Evolutionary conservation across 2,329 filamentous ascomycete species (phyloP).

Genomic region (Beauveria medogensis): DNA sequence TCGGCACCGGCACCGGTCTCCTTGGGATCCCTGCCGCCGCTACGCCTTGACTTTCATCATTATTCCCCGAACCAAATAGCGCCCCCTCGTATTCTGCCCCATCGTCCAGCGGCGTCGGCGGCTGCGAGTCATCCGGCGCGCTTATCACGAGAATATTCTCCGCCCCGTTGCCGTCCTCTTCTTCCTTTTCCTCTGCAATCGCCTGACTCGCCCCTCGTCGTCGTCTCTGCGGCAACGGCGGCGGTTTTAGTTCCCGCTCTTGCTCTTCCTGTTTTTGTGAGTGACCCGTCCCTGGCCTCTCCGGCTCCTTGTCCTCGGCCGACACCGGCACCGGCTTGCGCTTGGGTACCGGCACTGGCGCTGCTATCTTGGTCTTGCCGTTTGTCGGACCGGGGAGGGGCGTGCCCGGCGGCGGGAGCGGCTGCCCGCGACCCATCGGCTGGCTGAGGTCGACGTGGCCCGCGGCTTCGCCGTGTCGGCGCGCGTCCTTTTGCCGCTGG

Average conservation of each 20-base stretch:
- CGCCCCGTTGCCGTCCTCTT: slow-evolving; percentile 22
- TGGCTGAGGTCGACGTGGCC: slow-evolving; percentile 42
- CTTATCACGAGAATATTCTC: slow-evolving; percentile 56
- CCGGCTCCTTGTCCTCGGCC: not conserved
- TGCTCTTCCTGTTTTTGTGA: slow-evolving; percentile 24
- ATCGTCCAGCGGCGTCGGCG: slow-evolving; percentile 38
- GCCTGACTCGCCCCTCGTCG: slow-evolving; percentile 28
- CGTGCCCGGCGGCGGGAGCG: slow-evolving; percentile 71
- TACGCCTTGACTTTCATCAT: not conserved
- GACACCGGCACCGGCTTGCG: slow-evolving; percentile 42
- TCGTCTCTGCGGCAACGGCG: slow-evolving; percentile 41
- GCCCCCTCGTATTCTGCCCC: not conserved
- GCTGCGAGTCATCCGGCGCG: slow-evolving; percentile 55
- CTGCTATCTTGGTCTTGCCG: slow-evolving; percentile 49
- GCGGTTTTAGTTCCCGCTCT: slow-evolving; percentile 22
- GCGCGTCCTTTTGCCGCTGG: slow-evolving; percentile 40
- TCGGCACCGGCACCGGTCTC: not conserved
- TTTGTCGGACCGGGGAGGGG: slow-evolving; percentile 63
- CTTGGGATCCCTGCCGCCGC: not conserved
- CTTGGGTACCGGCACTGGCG: slow-evolving; percentile 50
- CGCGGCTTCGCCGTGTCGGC: slow-evolving; percentile 23
- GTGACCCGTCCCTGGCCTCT: not conserved
- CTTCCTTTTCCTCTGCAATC: slow-evolving; percentile 23
- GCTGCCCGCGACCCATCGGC: slow-evolving; percentile 76
- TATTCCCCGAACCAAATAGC: not conserved